phyloP scores from a whole-genome alignment of 805 yeast species.

The Nakazawaea ernobii region DNA sequence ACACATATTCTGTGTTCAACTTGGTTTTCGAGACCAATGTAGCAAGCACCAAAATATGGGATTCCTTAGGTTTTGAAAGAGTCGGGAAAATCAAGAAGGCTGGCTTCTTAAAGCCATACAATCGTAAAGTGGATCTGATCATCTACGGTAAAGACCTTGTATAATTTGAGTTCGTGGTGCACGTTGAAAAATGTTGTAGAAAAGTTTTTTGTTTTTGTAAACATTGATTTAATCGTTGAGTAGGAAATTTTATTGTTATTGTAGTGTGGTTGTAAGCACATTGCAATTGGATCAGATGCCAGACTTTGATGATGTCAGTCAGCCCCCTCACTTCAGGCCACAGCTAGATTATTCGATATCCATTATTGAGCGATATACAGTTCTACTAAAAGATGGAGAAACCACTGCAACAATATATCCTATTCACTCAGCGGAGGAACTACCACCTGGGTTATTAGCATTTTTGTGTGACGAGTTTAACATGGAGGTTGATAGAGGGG shows the following conservation, averaged over 20 bases:
- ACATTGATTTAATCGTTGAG: too few species aligned
- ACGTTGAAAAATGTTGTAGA: background rate
- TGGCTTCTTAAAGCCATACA: constrained; percentile 61
- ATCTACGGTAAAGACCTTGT: constrained; percentile 64
- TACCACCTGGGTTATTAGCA: constrained; percentile 74
- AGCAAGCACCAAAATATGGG: constrained; percentile 81
- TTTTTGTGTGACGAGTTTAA: constrained; percentile 90
- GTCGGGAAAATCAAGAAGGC: constrained; percentile 74
- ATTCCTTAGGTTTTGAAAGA: constrained; percentile 69
- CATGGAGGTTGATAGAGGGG: constrained; percentile 86
- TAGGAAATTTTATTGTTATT: background rate
- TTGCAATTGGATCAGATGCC: constrained; percentile 29
- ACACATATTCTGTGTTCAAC: constrained; percentile 79
- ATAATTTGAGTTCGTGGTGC: background rate
- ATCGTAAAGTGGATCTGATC: constrained; percentile 66
- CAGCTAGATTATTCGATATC: constrained; percentile 30
- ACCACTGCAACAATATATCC: constrained; percentile 94
- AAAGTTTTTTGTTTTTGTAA: background rate
- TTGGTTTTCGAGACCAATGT: constrained; percentile 76
- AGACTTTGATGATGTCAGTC: constrained; percentile 43
- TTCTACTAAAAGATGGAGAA: constrained; percentile 78
- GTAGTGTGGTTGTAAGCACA: background rate
- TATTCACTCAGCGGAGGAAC: constrained; percentile 52
- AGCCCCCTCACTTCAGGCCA: constrained; percentile 40
- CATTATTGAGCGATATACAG: constrained; percentile 60